Evolutionary conservation across 2,329 filamentous ascomycete species (phyloP), one percentile per base, ranked within the genome.

Genomic region (Trichoderma gracile): DNA sequence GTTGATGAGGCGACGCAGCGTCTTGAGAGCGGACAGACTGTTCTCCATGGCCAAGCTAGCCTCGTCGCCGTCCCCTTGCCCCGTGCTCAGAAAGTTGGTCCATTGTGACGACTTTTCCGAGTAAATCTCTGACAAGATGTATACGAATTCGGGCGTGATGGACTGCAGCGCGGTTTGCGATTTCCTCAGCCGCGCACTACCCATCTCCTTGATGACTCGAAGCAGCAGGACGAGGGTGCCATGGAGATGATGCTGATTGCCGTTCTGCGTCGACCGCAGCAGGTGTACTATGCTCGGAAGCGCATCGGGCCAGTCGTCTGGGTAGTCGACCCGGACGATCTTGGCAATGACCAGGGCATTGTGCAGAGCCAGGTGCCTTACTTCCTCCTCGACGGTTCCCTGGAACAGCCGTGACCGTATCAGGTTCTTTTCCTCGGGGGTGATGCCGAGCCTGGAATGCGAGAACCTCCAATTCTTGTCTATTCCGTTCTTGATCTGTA

Each of bases 401-500:
- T 91, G 84, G 9, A 97, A 83, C 23, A 97, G 80, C 25, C 89
- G 85, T 5, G 85, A 85, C 56, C 94, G 88, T 61, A 99, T 95
- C 43, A 84, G 74, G 10, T 84, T 79, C 76, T 95, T 97, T 73
- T 97, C 91, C 21, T 89, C 85, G 30, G 86, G 84, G 74, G 89
- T 87, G 64, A 90, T 85, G 56, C 91, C 87, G 40, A 90, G 91
- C 74, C 80, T 82, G 30, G 74, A 57, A 64, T 77, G 69, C 40
- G 78, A 73, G n/a, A 78, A 69, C 15, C 95, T 86, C 95, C 95
- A 99, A 77, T 93, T 92, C 74, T 90, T 93, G 75, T 98, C 94
- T 76, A 98, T 93, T 63, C 93, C 95, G 76, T 98, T 97, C 76
- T 98, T 98, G 61, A 99, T 83, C 74, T 97, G 91, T 69, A 98